These are phyloP conservation scores for Paragyromitra xinjiangensis DNA, from an alignment of 495 filamentous ascomycete species.

Conservation along the genomic window DNA sequence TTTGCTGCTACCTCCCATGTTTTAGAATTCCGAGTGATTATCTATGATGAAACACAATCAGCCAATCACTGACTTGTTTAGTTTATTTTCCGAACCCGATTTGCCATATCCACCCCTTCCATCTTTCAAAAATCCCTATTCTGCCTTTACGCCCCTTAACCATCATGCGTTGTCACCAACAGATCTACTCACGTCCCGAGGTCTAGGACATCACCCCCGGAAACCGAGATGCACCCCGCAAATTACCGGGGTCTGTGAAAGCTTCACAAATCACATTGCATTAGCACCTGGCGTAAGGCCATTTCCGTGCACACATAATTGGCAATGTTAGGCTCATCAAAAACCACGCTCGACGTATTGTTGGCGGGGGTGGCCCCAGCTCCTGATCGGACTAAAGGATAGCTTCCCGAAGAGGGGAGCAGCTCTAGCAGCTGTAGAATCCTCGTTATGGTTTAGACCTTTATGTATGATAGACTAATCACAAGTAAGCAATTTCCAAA, in stretches of 20 bases:
- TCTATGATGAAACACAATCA: background rate
- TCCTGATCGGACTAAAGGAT: constrained; percentile 17
- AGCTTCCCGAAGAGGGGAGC: background rate
- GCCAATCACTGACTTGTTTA: constrained; percentile 18
- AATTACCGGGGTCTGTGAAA: constrained; percentile 30
- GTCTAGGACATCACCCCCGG: constrained; percentile 11
- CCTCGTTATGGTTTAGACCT: background rate
- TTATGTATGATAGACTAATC: constrained; percentile 9
- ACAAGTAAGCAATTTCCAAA: background rate
- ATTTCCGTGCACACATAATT: constrained; percentile 18
- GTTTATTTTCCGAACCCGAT: constrained; percentile 3
- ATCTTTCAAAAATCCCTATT: background rate
- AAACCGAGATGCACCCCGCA: constrained; percentile 35
- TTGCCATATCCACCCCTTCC: constrained; percentile 2
- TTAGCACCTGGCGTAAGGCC: constrained; percentile 2
- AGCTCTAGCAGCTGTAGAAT: background rate
- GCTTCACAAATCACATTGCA: constrained; percentile 19
- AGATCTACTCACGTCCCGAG: constrained; percentile 17
- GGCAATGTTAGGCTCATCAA: constrained; percentile 20
- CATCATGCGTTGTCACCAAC: constrained; percentile 16
- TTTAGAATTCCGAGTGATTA: constrained; percentile 11
- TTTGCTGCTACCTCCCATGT: background rate
- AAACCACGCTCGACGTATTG: background rate
- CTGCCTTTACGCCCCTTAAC: background rate
- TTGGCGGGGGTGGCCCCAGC: constrained; percentile 1